Base-by-base conservation (phyloP, 2,329 filamentous ascomycete species). In the Scolecobasidium constrictum region DNA sequence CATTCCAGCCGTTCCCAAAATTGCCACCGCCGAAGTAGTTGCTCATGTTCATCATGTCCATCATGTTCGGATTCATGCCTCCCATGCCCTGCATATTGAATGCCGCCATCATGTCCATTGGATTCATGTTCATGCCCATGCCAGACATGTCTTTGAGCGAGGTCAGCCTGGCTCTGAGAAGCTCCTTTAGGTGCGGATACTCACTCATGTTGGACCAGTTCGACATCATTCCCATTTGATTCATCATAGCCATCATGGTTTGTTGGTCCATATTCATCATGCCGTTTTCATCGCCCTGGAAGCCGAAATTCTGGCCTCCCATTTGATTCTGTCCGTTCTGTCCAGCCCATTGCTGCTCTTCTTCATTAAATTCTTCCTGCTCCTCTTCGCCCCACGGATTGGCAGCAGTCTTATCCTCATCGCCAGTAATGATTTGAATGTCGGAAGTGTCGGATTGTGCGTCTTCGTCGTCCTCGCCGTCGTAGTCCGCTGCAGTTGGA, bases 51-150 rank as follows among this genome's bases (percentile, higher is more conserved):
- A 75, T 81, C 80, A 85, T 84, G 64, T 23, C n/a, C 26, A 31
- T 31, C 26, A 31, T 31, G 26, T 31, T 31, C n/a, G 26, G 11
- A 16, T 39, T 45, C 43, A 45, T 45, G 18, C 39, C 39, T 39
- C 83, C 83, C 77, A 83, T 83, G 59, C 76, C 75, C 62, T 82
- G 86, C 60, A 77, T 77, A 69, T 78, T 77, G 69, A 78, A 86
- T 81, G 87, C 85, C 72, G 78, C 78, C 74, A 83, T 77, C 75
- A 82, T 81, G 62, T 70, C 66, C 72, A 81, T 78, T 47, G 79
- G 78, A 71, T 88, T 83, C 85, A 94, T 92, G 71, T 88, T 83
- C 82, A 88, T 86, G 56, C 77, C 77, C 82, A 90, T 86, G 56
- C 77, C 77, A 52, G 81, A 69, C 82, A 92, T 88, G 57, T 78